Base-by-base conservation (phyloP, 352 stramenopile genomes). In the Saprolegnia parasitica region DNA sequence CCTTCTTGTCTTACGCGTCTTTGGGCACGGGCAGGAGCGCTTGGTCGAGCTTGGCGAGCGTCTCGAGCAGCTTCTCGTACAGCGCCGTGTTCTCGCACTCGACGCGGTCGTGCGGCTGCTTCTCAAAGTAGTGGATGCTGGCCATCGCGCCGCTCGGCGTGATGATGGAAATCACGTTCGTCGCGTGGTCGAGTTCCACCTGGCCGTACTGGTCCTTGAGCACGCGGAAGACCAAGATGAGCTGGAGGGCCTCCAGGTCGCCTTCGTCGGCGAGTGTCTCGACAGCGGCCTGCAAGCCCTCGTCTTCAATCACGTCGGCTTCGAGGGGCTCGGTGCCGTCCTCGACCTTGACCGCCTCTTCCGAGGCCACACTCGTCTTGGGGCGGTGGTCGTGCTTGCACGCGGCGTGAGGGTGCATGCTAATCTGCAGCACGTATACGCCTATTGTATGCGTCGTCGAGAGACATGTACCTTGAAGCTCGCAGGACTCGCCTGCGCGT, bases 191-290 rank as follows among this genome's bases (percentile, higher is more conserved):
- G 65, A 95, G 74, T 21, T 93, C 80, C 32, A 93, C 87, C 68
- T 92, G 81, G 20, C 87, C 87, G 47, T 88, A 95, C 73, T 95
- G 87, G 65, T 95, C 86, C 71, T 94, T 93, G 6, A 95, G 75
- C 64, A 92, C 50, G 1, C 87, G 84, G 62, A 87, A 95, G 56
- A 95, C 77, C 20, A 94, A 83, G 45, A 96, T 65, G 62, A 96
- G 71, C 58, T 95, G 93, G 47, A 95, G 67, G 10, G 85, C 86
- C 42, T 95, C 83, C 72, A 95, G 81, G 65, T 96, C 87, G 4
- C 68, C 66, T 65, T 82, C 78, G 3, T 81, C 78, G 0, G 84
- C 87, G 16, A 96, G 71, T 60, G 90, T 83, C 57, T 74, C 70
- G 0, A 83, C 85, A 10, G 85, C 88, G 45, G 83, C 81, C 54